Base-by-base conservation (phyloP, 2,329 filamentous ascomycete genomes). In the Trematosphaeria pertusa region DNA sequence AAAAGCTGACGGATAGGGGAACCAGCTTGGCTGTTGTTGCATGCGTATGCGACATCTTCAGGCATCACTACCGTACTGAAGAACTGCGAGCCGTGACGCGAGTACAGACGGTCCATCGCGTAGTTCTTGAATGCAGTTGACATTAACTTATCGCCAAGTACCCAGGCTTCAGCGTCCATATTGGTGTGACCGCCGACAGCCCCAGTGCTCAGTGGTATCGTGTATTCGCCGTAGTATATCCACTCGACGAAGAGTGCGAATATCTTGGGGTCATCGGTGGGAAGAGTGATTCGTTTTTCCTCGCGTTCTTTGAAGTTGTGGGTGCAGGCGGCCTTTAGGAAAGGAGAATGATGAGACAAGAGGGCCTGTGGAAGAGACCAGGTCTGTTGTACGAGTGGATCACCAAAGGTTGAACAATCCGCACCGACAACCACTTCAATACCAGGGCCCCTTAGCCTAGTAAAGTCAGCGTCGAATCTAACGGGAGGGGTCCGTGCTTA, bases 191-290 rank as follows among this genome's bases (percentile, higher is more conserved):
- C 22, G 6, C n/a, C 10, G 15, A 20, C 18, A 19, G 15, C 37
- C 8, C 34, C 12, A 33, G 28, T 19, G 11, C 15, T 8, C n/a
- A 15, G 11, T 5, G 14, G 15, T 19, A 17, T 11, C 6, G 18
- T 17, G 30, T 50, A 53, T 1, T 2, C 18, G 22, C 42, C 39
- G 21, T 48, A 38, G 31, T 48, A 45, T 37, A 56, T 48, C 46
- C 47, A 56, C 31, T 48, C 34, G 2, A 54, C 45, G 17, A 52
- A 52, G 3, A 50, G 35, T 2, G 15, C 30, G 38, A 56, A 56
- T 1, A 51, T 44, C 3, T 19, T 14, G 2, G 50, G 50, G 12
- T 49, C 39, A 7, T 41, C 42, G 2, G 41, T 20, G n/a, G 43
- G 26, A 4, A 56, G 35, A 1, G 6, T 6, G 14, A 56, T 45